These are phyloP conservation scores for Auxenochlorella pyrenoidosa DNA, from an alignment of 139 green algal genomes.

Conservation along the genomic window DNA sequence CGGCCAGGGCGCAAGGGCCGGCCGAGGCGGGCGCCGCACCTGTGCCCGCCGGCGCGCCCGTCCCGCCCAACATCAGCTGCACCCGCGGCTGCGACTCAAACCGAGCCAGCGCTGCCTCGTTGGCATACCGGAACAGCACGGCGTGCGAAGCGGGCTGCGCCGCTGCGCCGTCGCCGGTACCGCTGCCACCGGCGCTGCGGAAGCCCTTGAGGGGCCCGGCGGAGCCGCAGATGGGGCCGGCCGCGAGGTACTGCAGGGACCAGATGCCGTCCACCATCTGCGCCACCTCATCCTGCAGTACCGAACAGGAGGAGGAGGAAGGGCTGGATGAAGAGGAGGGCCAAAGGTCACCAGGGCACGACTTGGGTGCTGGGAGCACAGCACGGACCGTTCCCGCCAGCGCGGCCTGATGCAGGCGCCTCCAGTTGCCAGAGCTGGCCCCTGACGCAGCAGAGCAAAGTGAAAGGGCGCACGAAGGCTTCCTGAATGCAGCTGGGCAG, in stretches of 20 bases:
- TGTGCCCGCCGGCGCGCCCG: constrained; percentile 12
- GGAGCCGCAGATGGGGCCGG: constrained; percentile 38
- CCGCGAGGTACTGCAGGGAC: constrained; percentile 45
- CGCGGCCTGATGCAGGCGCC: too few relatives aligned
- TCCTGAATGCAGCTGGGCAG: too few relatives aligned
- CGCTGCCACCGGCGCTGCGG: neutral
- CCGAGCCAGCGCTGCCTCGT: neutral
- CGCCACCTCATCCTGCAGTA: neutral
- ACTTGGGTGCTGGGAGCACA: neutral
- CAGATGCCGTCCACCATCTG: constrained; percentile 36
- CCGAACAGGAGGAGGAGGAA: neutral
- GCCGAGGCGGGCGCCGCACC: neutral
- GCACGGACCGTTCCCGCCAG: neutral
- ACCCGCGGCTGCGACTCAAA: constrained; percentile 28
- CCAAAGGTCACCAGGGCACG: too few relatives aligned
- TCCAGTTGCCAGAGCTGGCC: too few relatives aligned
- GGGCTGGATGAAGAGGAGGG: neutral
- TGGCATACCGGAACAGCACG: constrained; percentile 40
- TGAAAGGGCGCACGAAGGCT: too few relatives aligned
- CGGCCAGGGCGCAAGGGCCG: too few relatives aligned
- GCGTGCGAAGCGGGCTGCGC: constrained; percentile 2
- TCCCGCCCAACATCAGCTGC: constrained; percentile 23
- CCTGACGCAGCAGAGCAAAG: neutral
- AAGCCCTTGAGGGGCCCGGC: constrained; percentile 18
- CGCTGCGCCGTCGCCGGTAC: neutral